Conservation (phyloP, 179 eudicot species). For the Gypsophila paniculata region DNA sequence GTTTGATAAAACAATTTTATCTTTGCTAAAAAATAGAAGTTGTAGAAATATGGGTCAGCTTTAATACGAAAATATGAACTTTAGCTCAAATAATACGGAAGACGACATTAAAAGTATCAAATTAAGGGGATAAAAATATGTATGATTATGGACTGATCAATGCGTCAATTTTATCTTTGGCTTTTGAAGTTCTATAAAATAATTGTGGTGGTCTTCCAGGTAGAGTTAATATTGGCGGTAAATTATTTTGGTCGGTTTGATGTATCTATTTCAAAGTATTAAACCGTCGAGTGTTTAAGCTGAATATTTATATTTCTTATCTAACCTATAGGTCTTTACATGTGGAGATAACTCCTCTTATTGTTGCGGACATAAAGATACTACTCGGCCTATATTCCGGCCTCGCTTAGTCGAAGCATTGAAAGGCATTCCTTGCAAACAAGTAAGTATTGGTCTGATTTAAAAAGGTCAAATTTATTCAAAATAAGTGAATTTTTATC, state of each 20-base stretch:
- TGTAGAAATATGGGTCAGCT: background rate
- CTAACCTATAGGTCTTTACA: conserved; percentile 69
- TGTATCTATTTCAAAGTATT: background rate
- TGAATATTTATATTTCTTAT: background rate
- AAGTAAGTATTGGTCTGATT: conserved; percentile 37
- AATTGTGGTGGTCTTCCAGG: background rate
- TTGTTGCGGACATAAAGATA: conserved; percentile 86
- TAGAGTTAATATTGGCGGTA: background rate
- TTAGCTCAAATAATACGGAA: too few species aligned
- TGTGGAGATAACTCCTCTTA: conserved; percentile 94
- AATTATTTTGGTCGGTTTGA: background rate
- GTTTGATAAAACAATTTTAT: background rate
- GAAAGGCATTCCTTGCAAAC: conserved; percentile 75
- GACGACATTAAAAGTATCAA: too few species aligned
- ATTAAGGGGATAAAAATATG: too few species aligned
- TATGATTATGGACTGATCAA: too few species aligned
- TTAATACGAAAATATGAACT: too few species aligned
- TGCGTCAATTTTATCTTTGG: background rate
- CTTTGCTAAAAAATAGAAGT: background rate
- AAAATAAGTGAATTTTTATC: conserved; percentile 1
- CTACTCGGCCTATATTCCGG: conserved; percentile 70
- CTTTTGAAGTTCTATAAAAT: background rate
- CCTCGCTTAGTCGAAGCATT: conserved; percentile 82
- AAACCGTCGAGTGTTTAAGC: background rate
- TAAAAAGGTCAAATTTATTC: background rate